phyloP scores from a whole-genome alignment of 2,329 filamentous ascomycete genomes.

The Fonsecaea pedrosoi region DNA sequence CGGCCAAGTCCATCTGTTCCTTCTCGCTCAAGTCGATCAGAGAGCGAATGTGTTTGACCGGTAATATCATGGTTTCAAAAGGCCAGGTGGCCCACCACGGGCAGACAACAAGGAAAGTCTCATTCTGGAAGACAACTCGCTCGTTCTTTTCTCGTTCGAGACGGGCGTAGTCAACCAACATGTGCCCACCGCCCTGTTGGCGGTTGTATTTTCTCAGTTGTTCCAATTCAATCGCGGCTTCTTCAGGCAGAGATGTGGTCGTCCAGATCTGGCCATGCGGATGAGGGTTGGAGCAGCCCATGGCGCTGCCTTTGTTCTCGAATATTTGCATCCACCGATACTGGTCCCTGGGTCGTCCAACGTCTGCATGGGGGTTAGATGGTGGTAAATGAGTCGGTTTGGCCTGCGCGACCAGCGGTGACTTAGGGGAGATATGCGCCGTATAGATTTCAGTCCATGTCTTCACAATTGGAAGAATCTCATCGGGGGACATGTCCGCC shows the following conservation, averaged over 20 bases:
- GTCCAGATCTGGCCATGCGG: conserved; percentile 98
- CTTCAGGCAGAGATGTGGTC: conserved; percentile 87
- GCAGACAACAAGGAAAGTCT: conserved; percentile 81
- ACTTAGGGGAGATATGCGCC: conserved; percentile 75
- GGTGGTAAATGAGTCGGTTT: conserved; percentile 56
- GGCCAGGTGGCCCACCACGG: conserved; percentile 99
- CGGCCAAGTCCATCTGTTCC: conserved; percentile 77
- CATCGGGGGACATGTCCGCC: conserved; percentile 78
- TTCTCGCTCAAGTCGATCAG: conserved; percentile 78
- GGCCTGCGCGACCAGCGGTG: conserved; percentile 63
- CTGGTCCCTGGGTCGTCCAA: conserved; percentile 70
- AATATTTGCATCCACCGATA: conserved; percentile 99
- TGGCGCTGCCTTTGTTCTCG: conserved; percentile 96
- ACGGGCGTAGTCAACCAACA: conserved; percentile 85
- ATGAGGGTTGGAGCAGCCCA: conserved; percentile 99
- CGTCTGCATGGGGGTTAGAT: conserved; percentile 52
- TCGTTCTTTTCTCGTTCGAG: conserved; percentile 83
- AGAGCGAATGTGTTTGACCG: conserved; percentile 81
- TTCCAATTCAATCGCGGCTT: conserved; percentile 78
- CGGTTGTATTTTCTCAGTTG: conserved; percentile 79
- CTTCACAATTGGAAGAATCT: conserved; percentile 83
- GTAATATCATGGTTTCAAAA: conserved; percentile 89
- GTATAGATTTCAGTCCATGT: conserved; percentile 93
- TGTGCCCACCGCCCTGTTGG: conserved; percentile 73
- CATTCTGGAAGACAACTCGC: conserved; percentile 87